Base-by-base conservation (phyloP, 345 rosid species). In the Populus ilicifolia region DNA sequence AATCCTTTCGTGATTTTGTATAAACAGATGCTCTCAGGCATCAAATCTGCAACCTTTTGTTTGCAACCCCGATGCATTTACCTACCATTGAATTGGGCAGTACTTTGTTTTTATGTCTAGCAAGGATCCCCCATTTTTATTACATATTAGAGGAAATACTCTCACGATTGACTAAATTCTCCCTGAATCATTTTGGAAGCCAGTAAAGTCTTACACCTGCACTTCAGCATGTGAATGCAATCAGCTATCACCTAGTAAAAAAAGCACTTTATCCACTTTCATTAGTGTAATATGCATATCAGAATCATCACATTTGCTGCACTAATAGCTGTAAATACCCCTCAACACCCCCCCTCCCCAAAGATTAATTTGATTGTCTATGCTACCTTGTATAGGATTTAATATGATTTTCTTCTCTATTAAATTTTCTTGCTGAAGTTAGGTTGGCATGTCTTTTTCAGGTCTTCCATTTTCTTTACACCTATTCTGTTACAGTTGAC, bases 381-480 rank as follows among this genome's bases (percentile, higher is more conserved):
- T 39, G 36, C 39, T n/a, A 12, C 27, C 54, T 35, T 30, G 27
- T 33, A 27, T 35, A 21, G 1, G 46, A 70, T 48, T 33, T 30
- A 71, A 30, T 41, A 35, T 69, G 11, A 23, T 43, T 23, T 23
- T 43, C 44, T 23, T 43, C n/a, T 21, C 30, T 70, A 30, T 66
- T 67, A 36, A 71, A 73, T 70, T 73, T 13, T 75, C 52, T 77
- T 61, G 76, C 79, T 81, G 73, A 82, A 67, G 23, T 70, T 82
- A 5, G 64, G 39, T 21, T 69, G 67, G 65, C 56, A 41, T 73
- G 35, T 82, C 77, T 72, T 80, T 82, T 84, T 85, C 95, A 96
- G 99, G 97, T 88, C 67, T 88, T 93, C 80, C 96, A 92, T 81
- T 96, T 96, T 86, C 88, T 96, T 68, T 96, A 86, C 81, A 96